Conservation (phyloP, 2,329 filamentous ascomycete genomes). For the Colletotrichum sojae region DNA sequence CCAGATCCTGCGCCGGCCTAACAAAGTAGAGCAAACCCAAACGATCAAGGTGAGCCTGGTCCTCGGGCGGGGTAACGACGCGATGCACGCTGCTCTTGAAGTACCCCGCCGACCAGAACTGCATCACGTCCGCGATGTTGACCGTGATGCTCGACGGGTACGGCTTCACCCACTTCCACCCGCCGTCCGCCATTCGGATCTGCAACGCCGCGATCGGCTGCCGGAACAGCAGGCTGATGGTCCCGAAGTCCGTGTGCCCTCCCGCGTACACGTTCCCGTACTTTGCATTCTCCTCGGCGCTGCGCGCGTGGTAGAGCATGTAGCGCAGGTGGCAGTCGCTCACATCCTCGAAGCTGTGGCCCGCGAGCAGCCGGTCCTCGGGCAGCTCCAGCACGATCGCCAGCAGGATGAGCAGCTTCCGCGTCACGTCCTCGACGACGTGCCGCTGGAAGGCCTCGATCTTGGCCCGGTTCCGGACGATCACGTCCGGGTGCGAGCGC, state of each 20-base stretch:
- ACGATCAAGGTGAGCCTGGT: conserved; percentile 60
- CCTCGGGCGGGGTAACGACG: conserved; percentile 58
- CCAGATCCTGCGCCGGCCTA: too few relatives aligned
- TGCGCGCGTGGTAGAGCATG: conserved; percentile 69
- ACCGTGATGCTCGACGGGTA: conserved; percentile 65
- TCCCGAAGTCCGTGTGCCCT: conserved; percentile 69
- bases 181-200: conserved; percentile 58
- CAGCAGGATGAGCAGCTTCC: conserved; percentile 53
- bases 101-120: conserved; percentile 62
- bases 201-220: conserved; percentile 71
- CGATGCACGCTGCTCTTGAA: conserved; percentile 61
- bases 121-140: conserved; percentile 65
- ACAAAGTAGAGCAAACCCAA: conserved; percentile 63
- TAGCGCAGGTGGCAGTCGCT: conserved; percentile 70
- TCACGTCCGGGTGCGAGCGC: conserved; percentile 50
- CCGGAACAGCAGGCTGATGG: conserved; percentile 69
- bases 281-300: conserved; percentile 57
- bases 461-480: conserved; percentile 47
- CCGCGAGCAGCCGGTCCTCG: conserved; percentile 66
- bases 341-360: conserved; percentile 67
- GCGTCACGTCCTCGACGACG: conserved; percentile 51
- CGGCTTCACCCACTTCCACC: conserved; percentile 65
- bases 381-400: conserved; percentile 70
- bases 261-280: conserved; percentile 54
- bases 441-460: conserved; percentile 54